Percentiles rank a stretch among this genome's conserved stretches.
phyloP scores from a whole-genome alignment of 495 filamentous ascomycete genomes.

The Thozetella sp. region DNA sequence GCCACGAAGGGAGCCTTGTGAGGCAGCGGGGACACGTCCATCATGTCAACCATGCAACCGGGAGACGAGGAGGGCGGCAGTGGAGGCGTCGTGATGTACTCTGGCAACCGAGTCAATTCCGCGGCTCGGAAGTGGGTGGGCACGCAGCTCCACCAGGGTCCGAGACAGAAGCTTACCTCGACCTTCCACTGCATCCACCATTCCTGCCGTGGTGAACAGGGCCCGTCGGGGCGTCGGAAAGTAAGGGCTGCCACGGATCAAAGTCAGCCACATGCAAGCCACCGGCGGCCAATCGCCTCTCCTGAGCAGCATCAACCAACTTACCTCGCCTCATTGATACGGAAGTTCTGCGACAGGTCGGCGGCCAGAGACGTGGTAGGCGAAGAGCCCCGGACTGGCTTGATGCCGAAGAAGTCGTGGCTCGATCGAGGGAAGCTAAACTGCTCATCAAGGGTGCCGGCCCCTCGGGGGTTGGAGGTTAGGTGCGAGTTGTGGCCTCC shows the following conservation, averaged over 20 bases:
- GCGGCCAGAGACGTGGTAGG: slow-evolving; percentile 88
- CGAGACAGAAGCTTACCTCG: slow-evolving; percentile 62
- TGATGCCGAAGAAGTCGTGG: slow-evolving; percentile 77
- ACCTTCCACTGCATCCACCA: slow-evolving; percentile 66
- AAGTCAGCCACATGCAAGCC: slow-evolving; percentile 9
- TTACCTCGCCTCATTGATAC: slow-evolving; percentile 85
- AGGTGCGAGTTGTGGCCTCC: slow-evolving; percentile 48
- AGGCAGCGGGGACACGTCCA: slow-evolving; percentile 94
- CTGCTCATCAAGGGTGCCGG: slow-evolving; percentile 66
- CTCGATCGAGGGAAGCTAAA: slow-evolving; percentile 37
- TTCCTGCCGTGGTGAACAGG: slow-evolving; percentile 77
- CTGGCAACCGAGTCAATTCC: slow-evolving; percentile 40
- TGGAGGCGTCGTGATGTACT: slow-evolving; percentile 81
- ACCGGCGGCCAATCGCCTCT: not conserved
- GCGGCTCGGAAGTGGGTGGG: not conserved
- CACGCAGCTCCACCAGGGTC: slow-evolving; percentile 43
- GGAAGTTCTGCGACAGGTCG: slow-evolving; percentile 95
- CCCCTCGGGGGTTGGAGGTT: slow-evolving; percentile 58
- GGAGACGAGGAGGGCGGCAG: slow-evolving; percentile 80
- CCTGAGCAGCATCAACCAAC: slow-evolving; percentile 23
- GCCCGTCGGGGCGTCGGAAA: slow-evolving; percentile 89
- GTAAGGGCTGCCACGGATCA: slow-evolving; percentile 18
- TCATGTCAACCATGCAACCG: slow-evolving; percentile 68
- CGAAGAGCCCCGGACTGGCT: slow-evolving; percentile 79
- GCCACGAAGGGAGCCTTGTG: slow-evolving; percentile 76